Evolutionary conservation across 768 basidiomycete genomes (phyloP), one percentile per base, ranked within the genome.

Genomic region (Suillus paluster): DNA sequence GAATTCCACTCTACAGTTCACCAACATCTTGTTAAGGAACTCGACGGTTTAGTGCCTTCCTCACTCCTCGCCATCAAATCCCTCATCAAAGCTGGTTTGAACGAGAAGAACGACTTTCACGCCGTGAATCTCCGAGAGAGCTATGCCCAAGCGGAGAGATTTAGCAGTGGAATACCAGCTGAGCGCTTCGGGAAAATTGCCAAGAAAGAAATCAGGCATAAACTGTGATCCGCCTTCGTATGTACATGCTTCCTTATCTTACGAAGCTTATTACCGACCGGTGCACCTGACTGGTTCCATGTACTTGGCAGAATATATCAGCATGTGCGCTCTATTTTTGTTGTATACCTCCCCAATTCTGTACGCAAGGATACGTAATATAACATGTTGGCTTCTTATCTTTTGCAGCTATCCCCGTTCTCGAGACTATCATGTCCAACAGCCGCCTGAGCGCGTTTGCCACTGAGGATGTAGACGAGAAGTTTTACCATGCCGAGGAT

Each of bases 111-210:
- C 50, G 75, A 85, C 58, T 83, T 85, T 3, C 86, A 91, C 69
- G 84, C 83, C 4, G 84, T 84, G 12, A 88, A 88, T 66, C 77
- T 90, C 15, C 80, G 89, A 50, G 89, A 91, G 73, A 87, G 86
- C 58, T 89, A 89, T 68, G 87, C 85, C 12, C 89, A 91, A 75
- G 88, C 88, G 4, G 85, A 83, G 52, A 80, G 84, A 55, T 83
- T 90, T 68, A 83, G 81, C 5, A 88, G 83, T 59, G 89, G 88
- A 1, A 73, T 85, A 44, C 90, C 90, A 11, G 41, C 61, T 1
- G 71, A 73, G 63, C 82, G 83, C 50, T 92, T 91, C 65, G 73
- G 66, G 25, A 82, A 79, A 70, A 82, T 91, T 59, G 82, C 86
- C 21, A 80, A 70, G 53, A 89, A 84, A 68, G 86, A 90, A 73